Evolutionary conservation across 208 protist genomes (phyloP).

Genomic region (Leishmania amazonensis): DNA sequence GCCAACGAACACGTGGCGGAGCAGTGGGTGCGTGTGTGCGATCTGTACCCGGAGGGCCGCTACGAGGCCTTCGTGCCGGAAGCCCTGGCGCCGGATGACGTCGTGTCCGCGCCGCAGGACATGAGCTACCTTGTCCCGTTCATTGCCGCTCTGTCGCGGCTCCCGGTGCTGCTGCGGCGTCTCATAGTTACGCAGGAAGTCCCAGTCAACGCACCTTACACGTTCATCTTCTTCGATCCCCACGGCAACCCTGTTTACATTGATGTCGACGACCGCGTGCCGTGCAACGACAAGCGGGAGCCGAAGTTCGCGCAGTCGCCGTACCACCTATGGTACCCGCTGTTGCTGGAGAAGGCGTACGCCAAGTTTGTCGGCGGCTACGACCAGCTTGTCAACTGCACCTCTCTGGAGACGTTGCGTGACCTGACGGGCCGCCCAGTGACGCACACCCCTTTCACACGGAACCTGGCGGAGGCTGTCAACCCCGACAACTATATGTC

Average conservation of each 20-base stretch:
- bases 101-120: constrained; percentile 49
- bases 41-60: constrained; percentile 76
- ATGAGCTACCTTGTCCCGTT: constrained; percentile 79
- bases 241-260: constrained; percentile 82
- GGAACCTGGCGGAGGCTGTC: constrained; percentile 68
- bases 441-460: constrained; percentile 70
- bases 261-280: constrained; percentile 85
- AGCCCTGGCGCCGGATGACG: constrained; percentile 26
- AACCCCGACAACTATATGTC: constrained; percentile 65
- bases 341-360: constrained; percentile 92
- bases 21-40: constrained; percentile 75
- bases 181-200: constrained; percentile 62
- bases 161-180: constrained; percentile 71
- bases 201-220: constrained; percentile 73
- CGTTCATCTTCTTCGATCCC: constrained; percentile 85
- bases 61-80: constrained; percentile 42
- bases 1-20: constrained; percentile 68
- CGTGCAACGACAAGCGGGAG: constrained; percentile 43
- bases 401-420: constrained; percentile 82
- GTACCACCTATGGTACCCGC: constrained; percentile 65
- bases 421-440: constrained; percentile 90
- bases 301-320: constrained; percentile 72
- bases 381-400: constrained; percentile 78
- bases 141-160: constrained; percentile 63
- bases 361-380: constrained; percentile 92